Base-by-base conservation (phyloP, 2,329 filamentous ascomycete genomes). In the Paramyrothecium roridum region DNA sequence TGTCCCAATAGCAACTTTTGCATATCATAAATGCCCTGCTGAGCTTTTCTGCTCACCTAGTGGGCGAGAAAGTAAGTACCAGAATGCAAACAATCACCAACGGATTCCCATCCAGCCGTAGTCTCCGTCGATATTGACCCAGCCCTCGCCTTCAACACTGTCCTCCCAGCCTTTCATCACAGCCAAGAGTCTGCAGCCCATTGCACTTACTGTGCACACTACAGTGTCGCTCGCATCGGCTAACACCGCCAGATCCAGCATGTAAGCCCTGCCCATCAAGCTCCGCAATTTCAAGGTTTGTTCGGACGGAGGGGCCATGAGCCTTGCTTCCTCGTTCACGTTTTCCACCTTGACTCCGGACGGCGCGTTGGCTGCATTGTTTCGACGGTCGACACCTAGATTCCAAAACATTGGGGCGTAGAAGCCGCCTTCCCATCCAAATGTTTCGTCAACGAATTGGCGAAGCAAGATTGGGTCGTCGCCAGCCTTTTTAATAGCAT, bases 381-480 rank as follows among this genome's bases (percentile, higher is more conserved):
- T 73, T 59, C 66, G 71, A 71, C 76, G 64, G 70, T 77, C 55
- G 59, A 71, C 48, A 3, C 89, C 91, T 1, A 96, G 77, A 52
- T 86, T 88, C 84, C 89, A 93, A 72, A 96, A 96, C 73, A 95
- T 87, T 63, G 85, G 82, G 16, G 83, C 81, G 72, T 89, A 96
- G 76, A 96, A 96, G 1, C 91, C 91, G 19, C 91, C 91, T 69
- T 96, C 91, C 91, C 91, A 96, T 30, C 91, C 91, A 45, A 90
- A 86, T 2, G 86, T 83, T 66, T 92, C 87, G 56, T 92, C 89
- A 37, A 89, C 80, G 67, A 89, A 90, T 62, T 82, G 84, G 60
- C 81, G 80, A 67, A 88, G 83, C 8, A 80, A 75, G 12, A 74
- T 73, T 22, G 73, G 72, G 57, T 83, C 73, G 3, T 71, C 67